phyloP scores from a whole-genome alignment of 371 early-diverging fungal genomes.

The Actinomortierella wolfii region DNA sequence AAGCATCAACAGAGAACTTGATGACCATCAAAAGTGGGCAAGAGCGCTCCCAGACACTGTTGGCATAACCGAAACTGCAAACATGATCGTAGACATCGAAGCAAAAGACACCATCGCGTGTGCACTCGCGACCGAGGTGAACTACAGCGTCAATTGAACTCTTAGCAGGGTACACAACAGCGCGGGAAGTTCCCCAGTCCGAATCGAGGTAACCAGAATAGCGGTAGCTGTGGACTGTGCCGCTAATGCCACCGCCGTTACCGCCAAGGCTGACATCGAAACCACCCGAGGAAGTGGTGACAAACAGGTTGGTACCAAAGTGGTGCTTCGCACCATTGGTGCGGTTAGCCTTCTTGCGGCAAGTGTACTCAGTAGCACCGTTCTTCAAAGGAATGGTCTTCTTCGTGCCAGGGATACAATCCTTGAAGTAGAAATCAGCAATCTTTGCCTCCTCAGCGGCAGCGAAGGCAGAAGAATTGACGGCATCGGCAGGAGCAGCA shows the following conservation, averaged over 20 bases:
- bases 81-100: neutral
- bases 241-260: neutral
- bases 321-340: neutral
- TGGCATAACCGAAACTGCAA: too few relatives aligned
- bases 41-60: too few relatives aligned
- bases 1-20: too few relatives aligned
- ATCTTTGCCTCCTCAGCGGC: neutral
- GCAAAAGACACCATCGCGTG: neutral
- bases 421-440: neutral
- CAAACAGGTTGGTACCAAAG: neutral
- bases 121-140: neutral
- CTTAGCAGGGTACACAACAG: neutral
- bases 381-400: neutral
- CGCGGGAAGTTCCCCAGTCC: neutral
- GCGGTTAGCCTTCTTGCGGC: neutral
- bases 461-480: too few relatives aligned
- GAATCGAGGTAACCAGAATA: neutral
- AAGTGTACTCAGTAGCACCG: conserved; percentile 3
- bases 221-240: neutral
- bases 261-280: neutral
- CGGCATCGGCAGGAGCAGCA: too few relatives aligned
- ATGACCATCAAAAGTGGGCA: too few relatives aligned
- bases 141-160: neutral
- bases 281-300: neutral
- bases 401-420: neutral